phyloP scores from a whole-genome alignment of 345 rosid genomes.

The Lumnitzera racemosa region DNA sequence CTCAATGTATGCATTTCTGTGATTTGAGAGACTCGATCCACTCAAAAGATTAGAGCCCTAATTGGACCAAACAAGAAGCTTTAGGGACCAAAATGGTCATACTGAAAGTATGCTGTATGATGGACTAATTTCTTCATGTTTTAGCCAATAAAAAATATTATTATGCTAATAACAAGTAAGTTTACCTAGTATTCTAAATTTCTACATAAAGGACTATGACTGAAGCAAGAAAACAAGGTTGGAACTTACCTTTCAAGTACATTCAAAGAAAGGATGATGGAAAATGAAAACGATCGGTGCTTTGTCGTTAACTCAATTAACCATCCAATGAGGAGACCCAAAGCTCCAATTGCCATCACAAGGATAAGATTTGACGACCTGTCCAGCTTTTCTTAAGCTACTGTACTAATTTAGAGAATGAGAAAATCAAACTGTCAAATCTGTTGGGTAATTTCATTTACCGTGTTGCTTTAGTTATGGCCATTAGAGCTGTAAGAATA shows the following conservation, averaged over 20 bases:
- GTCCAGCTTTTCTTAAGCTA: slow-evolving; percentile 7
- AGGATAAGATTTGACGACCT: slow-evolving; percentile 81
- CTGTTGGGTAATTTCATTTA: slow-evolving; percentile 16
- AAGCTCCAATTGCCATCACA: slow-evolving; percentile 70
- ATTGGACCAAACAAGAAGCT: neutral
- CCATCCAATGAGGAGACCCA: slow-evolving; percentile 74
- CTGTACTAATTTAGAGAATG: neutral
- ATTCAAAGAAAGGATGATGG: slow-evolving; percentile 35
- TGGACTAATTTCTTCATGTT: no score
- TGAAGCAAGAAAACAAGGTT: neutral
- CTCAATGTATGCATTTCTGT: no score
- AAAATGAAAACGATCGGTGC: slow-evolving; percentile 43
- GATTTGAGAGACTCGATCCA: no score
- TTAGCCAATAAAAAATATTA: no score
- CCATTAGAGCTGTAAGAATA: slow-evolving; percentile 86
- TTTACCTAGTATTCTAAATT: neutral
- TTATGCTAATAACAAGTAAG: no score
- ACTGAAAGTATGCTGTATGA: no score
- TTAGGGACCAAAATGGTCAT: no score
- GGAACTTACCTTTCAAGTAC: slow-evolving; percentile 41
- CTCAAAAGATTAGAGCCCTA: no score
- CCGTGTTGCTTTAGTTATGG: slow-evolving; percentile 95
- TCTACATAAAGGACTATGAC: neutral
- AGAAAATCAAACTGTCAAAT: slow-evolving; percentile 14
- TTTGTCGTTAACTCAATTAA: slow-evolving; percentile 63